Evolutionary conservation across 2,329 filamentous ascomycete species (phyloP), one percentile per base, ranked within the genome.

Genomic region (Stachybotrys chartarum): DNA sequence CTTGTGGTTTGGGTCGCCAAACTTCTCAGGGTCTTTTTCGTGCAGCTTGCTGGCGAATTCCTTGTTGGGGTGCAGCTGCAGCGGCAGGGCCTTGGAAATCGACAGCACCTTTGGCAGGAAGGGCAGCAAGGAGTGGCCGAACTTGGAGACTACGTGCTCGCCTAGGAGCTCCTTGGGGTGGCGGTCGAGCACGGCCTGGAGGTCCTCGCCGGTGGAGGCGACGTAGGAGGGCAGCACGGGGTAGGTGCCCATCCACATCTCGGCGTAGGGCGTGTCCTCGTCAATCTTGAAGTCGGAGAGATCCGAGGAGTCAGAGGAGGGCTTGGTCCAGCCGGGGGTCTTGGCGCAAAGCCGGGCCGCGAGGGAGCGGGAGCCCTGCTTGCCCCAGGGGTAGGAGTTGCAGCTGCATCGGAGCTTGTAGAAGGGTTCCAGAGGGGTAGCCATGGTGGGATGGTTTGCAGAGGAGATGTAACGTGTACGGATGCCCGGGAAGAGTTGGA

Each of bases 241-340:
- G 65, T 91, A 90, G 49, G 88, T 90, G 5, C 86, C 87, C 75
- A 91, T 87, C 87, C 87, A 91, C 78, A 87, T 83, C 79, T 79
- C 77, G 0, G 77, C 77, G 64, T 91, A 91, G 7, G 75, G 70
- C 61, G 83, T 78, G 56, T 78, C 75, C 54, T 88, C 80, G 24
- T 90, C 78, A 51, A 91, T 79, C 57, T 80, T 76, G 71, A 87
- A 87, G 42, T 77, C 75, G 14, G 56, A 55, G 12, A 60, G 59
- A 39, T 57, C 45, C 45, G 45, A 47, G 16, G 57, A 55, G 10
- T 61, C 59, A 1, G 47, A 16, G 6, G 51, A 58, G 5, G 64
- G 54, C 35, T 57, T 60, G 12, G 52, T 60, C 58, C 60, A 65
- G 12, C 83, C 82, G 0, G 84, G 83, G 0, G 86, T 88, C 60